Conservation (phyloP, 1,284 basidiomycete genomes). For the Pseudozyma flocculosa region DNA sequence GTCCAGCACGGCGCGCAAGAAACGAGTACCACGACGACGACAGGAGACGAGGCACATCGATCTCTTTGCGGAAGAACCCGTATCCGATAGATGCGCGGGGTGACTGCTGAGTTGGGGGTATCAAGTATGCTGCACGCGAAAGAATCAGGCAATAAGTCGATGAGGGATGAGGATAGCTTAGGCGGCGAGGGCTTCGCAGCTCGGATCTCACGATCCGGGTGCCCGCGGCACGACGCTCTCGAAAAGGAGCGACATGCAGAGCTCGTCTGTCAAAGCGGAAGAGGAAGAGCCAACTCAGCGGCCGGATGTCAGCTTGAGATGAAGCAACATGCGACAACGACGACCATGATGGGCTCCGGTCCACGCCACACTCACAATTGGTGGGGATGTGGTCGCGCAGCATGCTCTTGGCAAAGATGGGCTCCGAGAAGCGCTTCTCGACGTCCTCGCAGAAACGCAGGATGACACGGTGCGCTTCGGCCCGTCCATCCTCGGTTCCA, state of each 20-base stretch:
- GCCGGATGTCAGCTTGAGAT: no score
- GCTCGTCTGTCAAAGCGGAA: slow-evolving; percentile 19
- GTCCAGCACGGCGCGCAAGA: no score
- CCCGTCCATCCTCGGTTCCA: slow-evolving; percentile 6
- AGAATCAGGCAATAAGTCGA: no score
- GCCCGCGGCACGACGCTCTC: slow-evolving; percentile 22
- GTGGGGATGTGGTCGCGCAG: slow-evolving; percentile 48
- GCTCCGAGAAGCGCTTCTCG: slow-evolving; percentile 61
- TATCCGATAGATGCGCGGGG: no score
- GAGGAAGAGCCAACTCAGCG: background rate
- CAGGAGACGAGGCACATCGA: no score
- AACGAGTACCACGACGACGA: no score
- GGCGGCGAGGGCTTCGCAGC: no score
- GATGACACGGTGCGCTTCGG: slow-evolving; percentile 60
- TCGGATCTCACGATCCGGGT: background rate
- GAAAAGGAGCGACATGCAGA: slow-evolving; percentile 43
- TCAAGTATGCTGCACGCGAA: no score
- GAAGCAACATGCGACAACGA: no score
- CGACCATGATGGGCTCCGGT: background rate
- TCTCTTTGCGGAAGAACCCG: no score
- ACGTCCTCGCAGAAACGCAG: slow-evolving; percentile 61
- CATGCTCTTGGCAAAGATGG: slow-evolving; percentile 57
- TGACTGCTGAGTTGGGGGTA: no score
- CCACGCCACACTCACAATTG: slow-evolving; percentile 24
- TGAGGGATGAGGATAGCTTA: no score